Evolutionary conservation across 2,329 filamentous ascomycete species (phyloP).

Genomic region (Samsoniella hepiali): DNA sequence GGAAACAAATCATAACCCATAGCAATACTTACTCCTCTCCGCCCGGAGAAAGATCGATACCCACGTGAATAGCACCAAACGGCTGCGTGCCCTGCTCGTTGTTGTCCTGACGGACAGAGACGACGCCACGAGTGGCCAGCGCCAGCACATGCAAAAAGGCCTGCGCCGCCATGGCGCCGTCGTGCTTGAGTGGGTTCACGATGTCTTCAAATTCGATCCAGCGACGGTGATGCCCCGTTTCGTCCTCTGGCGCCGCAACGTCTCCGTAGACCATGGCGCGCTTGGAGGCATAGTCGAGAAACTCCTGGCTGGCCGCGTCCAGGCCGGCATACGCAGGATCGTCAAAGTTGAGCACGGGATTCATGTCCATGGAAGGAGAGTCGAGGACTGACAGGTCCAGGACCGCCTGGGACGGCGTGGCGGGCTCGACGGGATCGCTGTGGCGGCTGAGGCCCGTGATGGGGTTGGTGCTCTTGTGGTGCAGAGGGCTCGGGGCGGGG

Average conservation of each 20-base stretch:
- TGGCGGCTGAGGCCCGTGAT: constrained; percentile 44
- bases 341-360: constrained; percentile 22
- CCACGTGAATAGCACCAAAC: constrained; percentile 48
- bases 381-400: constrained; percentile 35
- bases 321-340: constrained; percentile 31
- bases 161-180: constrained; percentile 65
- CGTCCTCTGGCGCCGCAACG: constrained; percentile 25
- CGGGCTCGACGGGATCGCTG: constrained; percentile 38
- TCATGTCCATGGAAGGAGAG: constrained; percentile 27
- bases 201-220: constrained; percentile 68
- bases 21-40: constrained; percentile 1
- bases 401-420: constrained; percentile 26
- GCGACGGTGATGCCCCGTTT: constrained; percentile 27
- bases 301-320: constrained; percentile 45
- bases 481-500: constrained; percentile 36
- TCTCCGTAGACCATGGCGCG: constrained; percentile 32
- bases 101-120: constrained; percentile 60
- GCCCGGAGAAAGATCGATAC: constrained; percentile 29
- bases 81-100: constrained; percentile 31
- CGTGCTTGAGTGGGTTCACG: constrained; percentile 54
- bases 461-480: constrained; percentile 35
- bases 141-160: constrained; percentile 72
- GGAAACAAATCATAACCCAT: constrained; percentile 3
- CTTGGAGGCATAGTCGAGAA: constrained; percentile 42
- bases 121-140: constrained; percentile 62